These are phyloP conservation scores for Iris pallida DNA, from an alignment of 116 monocot species.

Conservation along the genomic window DNA sequence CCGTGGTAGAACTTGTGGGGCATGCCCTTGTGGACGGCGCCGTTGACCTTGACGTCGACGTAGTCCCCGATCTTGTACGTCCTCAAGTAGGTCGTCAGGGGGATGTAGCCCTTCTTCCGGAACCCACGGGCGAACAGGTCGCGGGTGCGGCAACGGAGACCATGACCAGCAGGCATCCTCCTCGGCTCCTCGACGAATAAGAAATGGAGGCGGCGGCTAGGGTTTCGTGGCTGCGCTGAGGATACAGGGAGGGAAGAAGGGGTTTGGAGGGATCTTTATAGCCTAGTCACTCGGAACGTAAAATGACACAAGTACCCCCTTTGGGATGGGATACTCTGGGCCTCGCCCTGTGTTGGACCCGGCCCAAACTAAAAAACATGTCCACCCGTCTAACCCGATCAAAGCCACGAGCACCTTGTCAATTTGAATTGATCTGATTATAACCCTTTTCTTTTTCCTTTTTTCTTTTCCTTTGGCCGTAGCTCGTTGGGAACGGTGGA, in stretches of 20 bases:
- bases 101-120: slow-evolving; percentile 69
- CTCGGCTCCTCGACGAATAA: neutral
- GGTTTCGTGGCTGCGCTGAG: neutral
- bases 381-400: too few relatives aligned
- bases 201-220: too few relatives aligned
- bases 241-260: neutral
- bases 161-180: slow-evolving; percentile 66
- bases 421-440: too few relatives aligned
- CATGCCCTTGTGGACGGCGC: slow-evolving; percentile 47
- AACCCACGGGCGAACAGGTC: slow-evolving; percentile 53
- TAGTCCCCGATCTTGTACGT: slow-evolving; percentile 56
- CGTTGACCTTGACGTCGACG: slow-evolving; percentile 40
- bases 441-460: too few relatives aligned
- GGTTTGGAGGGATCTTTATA: neutral
- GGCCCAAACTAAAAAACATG: too few relatives aligned
- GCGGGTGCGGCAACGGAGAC: slow-evolving; percentile 48
- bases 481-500: too few relatives aligned
- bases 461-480: too few relatives aligned
- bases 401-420: too few relatives aligned
- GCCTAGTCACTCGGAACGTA: too few relatives aligned
- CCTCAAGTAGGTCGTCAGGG: slow-evolving; percentile 56
- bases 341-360: too few relatives aligned
- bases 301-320: too few relatives aligned
- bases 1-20: slow-evolving; percentile 50
- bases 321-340: too few relatives aligned